Evolutionary conservation across 768 basidiomycete genomes (phyloP), one percentile per base, ranked within the genome.

Genomic region (Fistulinella prunicolor): DNA sequence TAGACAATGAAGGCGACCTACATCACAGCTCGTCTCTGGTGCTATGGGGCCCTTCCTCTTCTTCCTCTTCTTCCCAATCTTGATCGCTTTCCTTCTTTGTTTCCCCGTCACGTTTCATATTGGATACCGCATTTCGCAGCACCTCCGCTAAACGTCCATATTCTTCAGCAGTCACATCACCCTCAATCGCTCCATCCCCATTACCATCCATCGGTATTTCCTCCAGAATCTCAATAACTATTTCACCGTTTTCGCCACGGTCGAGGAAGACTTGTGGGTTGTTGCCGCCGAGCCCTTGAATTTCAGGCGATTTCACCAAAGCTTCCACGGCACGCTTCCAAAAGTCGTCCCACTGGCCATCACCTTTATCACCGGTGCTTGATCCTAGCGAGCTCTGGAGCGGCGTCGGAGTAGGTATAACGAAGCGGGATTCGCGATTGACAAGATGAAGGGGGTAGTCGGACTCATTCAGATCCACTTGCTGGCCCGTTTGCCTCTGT

Each of bases 371-470:
- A 21, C 51, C 46, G 13, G 49, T 29, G 51, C 37, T 43, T 42
- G 57, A 47, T 43, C 44, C 59, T 6, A 53, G 41, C 19, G 65
- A 51, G 17, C 50, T 57, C 47, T 51, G 61, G 29, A 21, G 54
- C 53, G 44, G 34, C 6, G 51, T 46, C 12, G 53, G 51, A 4
- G 56, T 24, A 72, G 75, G 43, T 70, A 65, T 55, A 70, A 77
- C 38, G 77, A 73, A 50, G 73, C 74, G 44, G 71, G 72, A 68
- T 76, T 79, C 43, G 32, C 72, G 74, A 50, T 69, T 69, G n/a
- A 77, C 67, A 36, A 73, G 60, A 57, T 79, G 78, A 51, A 77
- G 61, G 19, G 86, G 86, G 51, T 77, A 70, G 56, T 85, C 80
- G 19, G 75, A 69, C 50, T 78, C 73, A 14, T 78, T 77, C 20